Evolutionary conservation across 202 grass and related monocot genomes (phyloP), one percentile per base, ranked within the genome.

Genomic region (Panicum virgatum): DNA sequence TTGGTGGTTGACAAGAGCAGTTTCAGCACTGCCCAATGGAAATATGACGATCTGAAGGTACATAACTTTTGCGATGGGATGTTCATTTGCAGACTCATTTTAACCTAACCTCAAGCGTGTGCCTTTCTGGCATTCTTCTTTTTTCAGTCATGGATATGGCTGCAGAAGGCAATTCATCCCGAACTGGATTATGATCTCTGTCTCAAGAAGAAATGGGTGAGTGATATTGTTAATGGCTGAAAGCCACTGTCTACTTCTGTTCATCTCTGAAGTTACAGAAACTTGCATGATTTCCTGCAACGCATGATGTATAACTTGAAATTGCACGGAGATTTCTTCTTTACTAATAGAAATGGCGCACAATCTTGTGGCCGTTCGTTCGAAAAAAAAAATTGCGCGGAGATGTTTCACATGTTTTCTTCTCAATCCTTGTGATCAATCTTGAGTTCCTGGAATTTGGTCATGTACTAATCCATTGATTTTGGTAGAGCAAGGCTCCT

Each of bases 141-240:
- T 79, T 81, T 86, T 70, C 80, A 98, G 96, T 92, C 89, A 58
- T 98, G 92, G 92, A 93, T 98, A 90, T 96, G 92, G 96, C 73
- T 98, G 71, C 96, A 98, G 85, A 98, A 98, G 85, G 90, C 96
- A 70, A 96, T 98, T 85, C 96, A 98, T 72, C 96, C 96, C 40
- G 96, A 96, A 72, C 74, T 98, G 82, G 90, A 98, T 71, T 98
- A 98, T 54, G 92, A 98, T 87, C 73, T 89, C 27, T 87, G 77
- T 59, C 73, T 89, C 67, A 93, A 82, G 80, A 94, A 98, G 82
- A 98, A 95, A 95, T 95, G 92, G 95, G 95, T 98, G 88, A 87
- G 95, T 83, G 59, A 9, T 73, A 60, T 3, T 36, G 16, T 32
- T 70, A 4, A 14, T 46, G 39, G 19, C 0, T 70, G 6, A 57